Conservation (phyloP, 345 rosid species). For the Citrus reticulata region DNA sequence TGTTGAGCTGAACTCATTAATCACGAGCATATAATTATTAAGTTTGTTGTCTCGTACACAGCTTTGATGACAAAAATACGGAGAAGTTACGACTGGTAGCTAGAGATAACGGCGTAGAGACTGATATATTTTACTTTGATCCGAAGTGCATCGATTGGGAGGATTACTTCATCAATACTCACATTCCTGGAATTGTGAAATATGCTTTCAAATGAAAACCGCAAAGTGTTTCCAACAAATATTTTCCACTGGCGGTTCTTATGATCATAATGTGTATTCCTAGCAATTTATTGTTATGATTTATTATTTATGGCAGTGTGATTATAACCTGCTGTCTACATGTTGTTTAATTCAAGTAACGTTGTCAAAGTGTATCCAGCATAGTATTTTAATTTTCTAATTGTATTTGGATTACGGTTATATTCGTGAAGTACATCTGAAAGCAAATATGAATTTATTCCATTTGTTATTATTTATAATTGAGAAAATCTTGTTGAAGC, state of each 20-base stretch:
- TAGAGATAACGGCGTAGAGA: conserved; percentile 29
- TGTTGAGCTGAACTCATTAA: too few relatives aligned
- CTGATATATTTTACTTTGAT: conserved; percentile 43
- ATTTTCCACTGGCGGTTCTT: not conserved
- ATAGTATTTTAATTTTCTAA: not conserved
- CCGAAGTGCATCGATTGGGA: conserved; percentile 63
- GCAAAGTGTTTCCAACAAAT: not conserved
- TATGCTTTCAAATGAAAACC: conserved; percentile 38
- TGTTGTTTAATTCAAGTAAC: not conserved
- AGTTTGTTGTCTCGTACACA: not conserved
- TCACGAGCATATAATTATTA: not conserved
- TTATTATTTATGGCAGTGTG: not conserved
- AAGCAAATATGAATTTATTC: not conserved
- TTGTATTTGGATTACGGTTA: not conserved
- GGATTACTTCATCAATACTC: conserved; percentile 46
- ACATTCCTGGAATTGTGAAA: conserved; percentile 60
- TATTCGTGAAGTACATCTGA: not conserved
- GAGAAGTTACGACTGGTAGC: conserved; percentile 38
- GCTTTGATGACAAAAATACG: conserved; percentile 64
- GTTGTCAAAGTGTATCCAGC: not conserved
- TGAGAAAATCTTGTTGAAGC: too few relatives aligned
- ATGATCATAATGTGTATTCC: not conserved
- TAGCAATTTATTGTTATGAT: not conserved
- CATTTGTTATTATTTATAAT: not conserved
- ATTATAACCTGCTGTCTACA: not conserved